Evolutionary conservation across 345 rosid species (phyloP).

Genomic region (Populus deltoides): DNA sequence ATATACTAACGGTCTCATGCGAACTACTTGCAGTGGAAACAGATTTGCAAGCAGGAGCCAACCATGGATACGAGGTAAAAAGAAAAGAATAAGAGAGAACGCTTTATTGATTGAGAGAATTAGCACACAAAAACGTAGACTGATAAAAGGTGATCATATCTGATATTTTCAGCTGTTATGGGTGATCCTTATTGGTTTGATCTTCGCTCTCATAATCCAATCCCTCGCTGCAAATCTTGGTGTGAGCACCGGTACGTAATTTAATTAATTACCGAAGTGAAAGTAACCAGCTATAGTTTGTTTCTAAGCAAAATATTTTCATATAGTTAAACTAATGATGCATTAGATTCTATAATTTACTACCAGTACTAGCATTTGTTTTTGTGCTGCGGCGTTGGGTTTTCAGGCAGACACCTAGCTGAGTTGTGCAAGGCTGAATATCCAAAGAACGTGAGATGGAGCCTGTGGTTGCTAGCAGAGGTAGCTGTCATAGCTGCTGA

Average conservation of each 20-base stretch:
- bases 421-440: constrained; percentile 24
- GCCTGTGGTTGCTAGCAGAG: constrained; percentile 26
- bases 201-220: constrained; percentile 32
- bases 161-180: constrained; percentile 21
- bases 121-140: no score
- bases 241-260: constrained; percentile 9
- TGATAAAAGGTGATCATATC: not conserved
- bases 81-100: not conserved
- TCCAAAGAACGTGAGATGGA: constrained; percentile 11
- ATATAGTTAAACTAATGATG: not conserved
- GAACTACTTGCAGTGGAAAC: constrained; percentile 19
- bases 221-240: constrained; percentile 38
- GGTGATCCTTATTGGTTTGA: constrained; percentile 24
- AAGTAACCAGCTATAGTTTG: not conserved
- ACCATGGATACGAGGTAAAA: constrained; percentile 14
- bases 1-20: not conserved
- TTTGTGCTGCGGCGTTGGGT: not conserved
- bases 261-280: not conserved
- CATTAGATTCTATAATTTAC: not conserved
- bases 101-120: no score
- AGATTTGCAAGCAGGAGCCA: constrained; percentile 36
- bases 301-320: not conserved
- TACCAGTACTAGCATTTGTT: no score
- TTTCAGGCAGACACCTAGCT: constrained; percentile 11
- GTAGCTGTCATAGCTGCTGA: constrained; percentile 28